Conservation (phyloP, 78 protist species). For the Dictyostelium firmibasis region DNA sequence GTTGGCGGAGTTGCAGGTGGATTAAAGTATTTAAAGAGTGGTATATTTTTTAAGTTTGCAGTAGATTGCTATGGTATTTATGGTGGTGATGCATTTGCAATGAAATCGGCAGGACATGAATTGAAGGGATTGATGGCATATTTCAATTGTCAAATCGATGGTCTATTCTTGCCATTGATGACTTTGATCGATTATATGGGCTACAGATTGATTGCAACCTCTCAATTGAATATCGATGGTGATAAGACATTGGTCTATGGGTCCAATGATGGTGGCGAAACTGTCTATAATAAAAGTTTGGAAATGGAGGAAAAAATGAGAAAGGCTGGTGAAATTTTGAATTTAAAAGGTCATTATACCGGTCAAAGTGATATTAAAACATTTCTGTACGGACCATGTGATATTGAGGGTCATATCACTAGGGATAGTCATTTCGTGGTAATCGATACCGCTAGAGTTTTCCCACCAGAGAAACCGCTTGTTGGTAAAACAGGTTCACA, state of each 20-base stretch:
- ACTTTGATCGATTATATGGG: constrained; percentile 82
- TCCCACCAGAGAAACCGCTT: constrained; percentile 82
- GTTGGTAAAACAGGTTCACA: constrained; percentile 11
- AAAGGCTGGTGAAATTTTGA: constrained; percentile 64
- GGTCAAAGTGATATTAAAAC: constrained; percentile 13
- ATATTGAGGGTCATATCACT: constrained; percentile 65
- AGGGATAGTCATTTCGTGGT: constrained; percentile 56
- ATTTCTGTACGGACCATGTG: constrained; percentile 65
- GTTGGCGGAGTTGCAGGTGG: constrained; percentile 86
- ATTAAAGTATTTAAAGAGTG: constrained; percentile 74
- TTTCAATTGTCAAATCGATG: constrained; percentile 62
- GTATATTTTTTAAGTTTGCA: constrained; percentile 82
- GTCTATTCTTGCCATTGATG: constrained; percentile 66
- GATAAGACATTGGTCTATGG: constrained; percentile 74
- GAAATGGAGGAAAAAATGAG: constrained; percentile 36
- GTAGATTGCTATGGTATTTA: constrained; percentile 74
- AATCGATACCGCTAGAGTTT: constrained; percentile 67
- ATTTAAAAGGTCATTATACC: constrained; percentile 72
- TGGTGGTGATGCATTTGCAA: constrained; percentile 80
- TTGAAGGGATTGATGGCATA: constrained; percentile 61
- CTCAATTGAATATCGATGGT: constrained; percentile 36
- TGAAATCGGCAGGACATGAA: constrained; percentile 83
- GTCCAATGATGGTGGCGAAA: constrained; percentile 70
- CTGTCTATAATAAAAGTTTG: constrained; percentile 17
- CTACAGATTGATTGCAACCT: constrained; percentile 67